Evolutionary conservation across 1,284 basidiomycete species (phyloP).

Genomic region (Lentinula novae-zelandiae): DNA sequence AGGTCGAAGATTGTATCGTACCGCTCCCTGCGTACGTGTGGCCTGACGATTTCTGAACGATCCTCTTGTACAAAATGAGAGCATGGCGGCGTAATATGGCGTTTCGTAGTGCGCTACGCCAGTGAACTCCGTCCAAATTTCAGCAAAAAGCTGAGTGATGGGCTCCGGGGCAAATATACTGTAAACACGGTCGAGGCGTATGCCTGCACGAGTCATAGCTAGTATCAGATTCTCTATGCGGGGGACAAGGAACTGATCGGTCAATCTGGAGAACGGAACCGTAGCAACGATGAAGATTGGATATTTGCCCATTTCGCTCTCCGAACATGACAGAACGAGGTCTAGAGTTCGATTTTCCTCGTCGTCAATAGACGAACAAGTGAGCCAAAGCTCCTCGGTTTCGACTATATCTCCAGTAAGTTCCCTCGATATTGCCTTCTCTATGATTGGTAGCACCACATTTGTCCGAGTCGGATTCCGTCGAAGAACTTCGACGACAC

Average conservation of each 20-base stretch:
- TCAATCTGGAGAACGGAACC: conserved; percentile 28
- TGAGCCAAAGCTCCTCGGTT: conserved; percentile 42
- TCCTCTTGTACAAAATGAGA: conserved; percentile 48
- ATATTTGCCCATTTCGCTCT: conserved; percentile 49
- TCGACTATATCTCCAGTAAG: conserved; percentile 5
- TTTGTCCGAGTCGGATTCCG: conserved; percentile 45
- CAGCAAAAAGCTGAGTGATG: conserved; percentile 45
- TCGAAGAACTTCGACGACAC: conserved; percentile 37
- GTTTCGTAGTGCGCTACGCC: conserved; percentile 32
- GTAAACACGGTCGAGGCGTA: conserved; percentile 46
- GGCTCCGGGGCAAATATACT: conserved; percentile 59
- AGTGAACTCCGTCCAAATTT: conserved; percentile 43
- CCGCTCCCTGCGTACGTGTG: background rate
- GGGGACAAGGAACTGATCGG: conserved; percentile 28
- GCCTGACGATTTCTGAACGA: conserved; percentile 29
- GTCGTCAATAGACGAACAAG: conserved; percentile 22
- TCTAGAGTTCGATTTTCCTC: conserved; percentile 31
- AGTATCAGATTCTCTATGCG: conserved; percentile 32
- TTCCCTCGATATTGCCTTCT: conserved; percentile 26
- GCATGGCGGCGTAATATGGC: conserved; percentile 61
- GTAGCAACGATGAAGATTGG: conserved; percentile 53
- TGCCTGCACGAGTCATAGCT: conserved; percentile 23
- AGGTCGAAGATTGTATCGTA: conserved; percentile 32
- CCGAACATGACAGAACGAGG: conserved; percentile 57
- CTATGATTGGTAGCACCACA: conserved; percentile 48